Conservation (phyloP, 805 yeast genomes). For the Cyberlindnera amylophila region DNA sequence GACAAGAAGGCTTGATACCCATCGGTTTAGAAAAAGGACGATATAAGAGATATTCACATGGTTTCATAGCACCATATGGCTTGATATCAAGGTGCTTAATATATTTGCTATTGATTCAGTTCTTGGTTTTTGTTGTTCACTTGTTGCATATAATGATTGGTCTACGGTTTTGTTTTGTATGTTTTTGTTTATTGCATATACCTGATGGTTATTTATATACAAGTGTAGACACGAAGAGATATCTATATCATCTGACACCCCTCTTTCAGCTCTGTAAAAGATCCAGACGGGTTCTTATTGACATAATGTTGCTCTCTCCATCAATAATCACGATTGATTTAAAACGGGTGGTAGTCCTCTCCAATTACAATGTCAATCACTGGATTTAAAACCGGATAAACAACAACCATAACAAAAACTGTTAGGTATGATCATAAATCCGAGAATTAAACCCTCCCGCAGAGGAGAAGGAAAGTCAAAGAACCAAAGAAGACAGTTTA, state of each 20-base stretch:
- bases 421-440: neutral
- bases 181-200: neutral
- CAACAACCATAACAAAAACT: conserved; percentile 9
- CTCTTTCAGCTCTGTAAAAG: conserved; percentile 25
- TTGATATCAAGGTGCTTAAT: too few relatives aligned
- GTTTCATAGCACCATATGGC: too few relatives aligned
- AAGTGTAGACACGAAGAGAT: conserved; percentile 6
- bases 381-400: conserved; percentile 4
- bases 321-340: conserved; percentile 21
- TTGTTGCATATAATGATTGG: neutral
- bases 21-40: too few relatives aligned
- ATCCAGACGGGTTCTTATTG: conserved; percentile 28
- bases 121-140: too few relatives aligned
- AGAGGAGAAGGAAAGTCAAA: conserved; percentile 12
- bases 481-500: conserved; percentile 15
- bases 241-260: conserved; percentile 31
- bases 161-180: neutral
- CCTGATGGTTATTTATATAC: too few relatives aligned
- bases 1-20: neutral
- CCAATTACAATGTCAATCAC: conserved; percentile 5
- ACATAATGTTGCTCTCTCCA: conserved; percentile 18
- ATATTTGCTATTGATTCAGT: too few relatives aligned
- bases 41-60: too few relatives aligned
- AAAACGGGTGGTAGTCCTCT: conserved; percentile 12
- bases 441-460: conserved; percentile 6